Evolutionary conservation across 2,329 filamentous ascomycete species (phyloP).

Genomic region (Cercospora zeina): DNA sequence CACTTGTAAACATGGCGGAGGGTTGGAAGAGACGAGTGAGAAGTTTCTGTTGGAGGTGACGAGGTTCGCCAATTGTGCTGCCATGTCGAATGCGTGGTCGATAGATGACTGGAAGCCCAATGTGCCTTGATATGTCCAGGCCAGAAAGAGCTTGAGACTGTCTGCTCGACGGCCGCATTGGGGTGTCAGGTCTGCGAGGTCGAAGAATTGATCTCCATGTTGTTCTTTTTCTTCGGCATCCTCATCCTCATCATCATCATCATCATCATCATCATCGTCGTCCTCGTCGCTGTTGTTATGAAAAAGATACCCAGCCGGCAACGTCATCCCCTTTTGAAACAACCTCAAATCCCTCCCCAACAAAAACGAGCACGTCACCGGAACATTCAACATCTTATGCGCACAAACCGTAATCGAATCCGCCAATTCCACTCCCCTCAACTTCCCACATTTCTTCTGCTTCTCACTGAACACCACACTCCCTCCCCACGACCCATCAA

Average conservation of each 20-base stretch:
- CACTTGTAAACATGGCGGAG: constrained; percentile 86
- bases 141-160: constrained; percentile 79
- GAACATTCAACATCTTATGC: constrained; percentile 95
- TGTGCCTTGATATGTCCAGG: constrained; percentile 86
- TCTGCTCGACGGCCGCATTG: constrained; percentile 90
- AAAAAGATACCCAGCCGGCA: constrained; percentile 75
- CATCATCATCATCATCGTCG: constrained; percentile 37
- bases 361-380: constrained; percentile 87
- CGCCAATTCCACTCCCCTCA: constrained; percentile 71
- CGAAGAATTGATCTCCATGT: constrained; percentile 54
- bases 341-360: constrained; percentile 72
- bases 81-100: constrained; percentile 71
- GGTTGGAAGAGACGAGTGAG: constrained; percentile 69
- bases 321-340: constrained; percentile 81
- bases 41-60: constrained; percentile 62
- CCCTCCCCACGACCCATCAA: constrained; percentile 91
- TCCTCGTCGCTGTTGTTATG: constrained; percentile 34
- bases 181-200: constrained; percentile 86
- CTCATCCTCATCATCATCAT: too few relatives aligned
- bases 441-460: constrained; percentile 56
- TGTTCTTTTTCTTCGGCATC: background rate
- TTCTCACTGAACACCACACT: constrained; percentile 72
- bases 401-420: constrained; percentile 86
- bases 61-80: constrained; percentile 64
- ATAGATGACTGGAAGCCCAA: constrained; percentile 65